Percentiles rank a stretch among this genome's conserved stretches.
Evolutionary conservation across 768 basidiomycete species (phyloP).

Genomic region (Boletales sp.): DNA sequence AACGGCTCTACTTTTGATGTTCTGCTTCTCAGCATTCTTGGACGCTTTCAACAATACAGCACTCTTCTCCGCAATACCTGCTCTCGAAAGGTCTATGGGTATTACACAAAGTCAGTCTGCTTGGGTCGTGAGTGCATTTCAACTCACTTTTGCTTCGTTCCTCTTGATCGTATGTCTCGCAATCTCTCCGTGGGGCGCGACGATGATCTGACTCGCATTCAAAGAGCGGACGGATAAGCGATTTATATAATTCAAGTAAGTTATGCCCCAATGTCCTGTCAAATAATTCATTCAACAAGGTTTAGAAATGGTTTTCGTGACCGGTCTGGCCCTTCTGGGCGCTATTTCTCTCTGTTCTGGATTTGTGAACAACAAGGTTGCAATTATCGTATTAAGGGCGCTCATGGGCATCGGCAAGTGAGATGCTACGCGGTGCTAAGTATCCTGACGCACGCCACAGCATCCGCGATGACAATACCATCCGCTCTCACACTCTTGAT

Average conservation of each 20-base stretch:
- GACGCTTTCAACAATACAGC: constrained; percentile 44
- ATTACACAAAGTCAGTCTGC: constrained; percentile 13
- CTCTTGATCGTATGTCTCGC: constrained; percentile 19
- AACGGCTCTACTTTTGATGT: constrained; percentile 30
- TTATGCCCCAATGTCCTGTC: constrained; percentile 10
- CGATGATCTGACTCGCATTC: constrained; percentile 8
- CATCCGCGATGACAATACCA: constrained; percentile 48
- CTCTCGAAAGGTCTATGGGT: constrained; percentile 19
- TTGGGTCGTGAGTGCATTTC: constrained; percentile 44
- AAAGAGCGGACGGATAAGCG: constrained; percentile 26
- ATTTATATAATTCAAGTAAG: constrained; percentile 32
- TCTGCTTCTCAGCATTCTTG: constrained; percentile 42
- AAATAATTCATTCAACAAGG: constrained; percentile 29
- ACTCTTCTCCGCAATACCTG: constrained; percentile 38
- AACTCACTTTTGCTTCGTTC: constrained; percentile 46
- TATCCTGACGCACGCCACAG: constrained; percentile 19
- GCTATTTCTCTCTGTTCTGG: constrained; percentile 44
- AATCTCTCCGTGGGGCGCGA: neutral
- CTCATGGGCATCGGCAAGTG: constrained; percentile 45
- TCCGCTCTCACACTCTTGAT: constrained; percentile 50
- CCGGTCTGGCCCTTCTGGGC: constrained; percentile 40
- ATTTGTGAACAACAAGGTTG: constrained; percentile 44
- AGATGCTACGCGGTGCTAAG: neutral
- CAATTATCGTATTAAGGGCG: constrained; percentile 48
- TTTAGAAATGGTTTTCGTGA: constrained; percentile 40